These are phyloP conservation scores for Lachnellula cervina DNA, from an alignment of 2,329 filamentous ascomycete species.

Conservation along the genomic window DNA sequence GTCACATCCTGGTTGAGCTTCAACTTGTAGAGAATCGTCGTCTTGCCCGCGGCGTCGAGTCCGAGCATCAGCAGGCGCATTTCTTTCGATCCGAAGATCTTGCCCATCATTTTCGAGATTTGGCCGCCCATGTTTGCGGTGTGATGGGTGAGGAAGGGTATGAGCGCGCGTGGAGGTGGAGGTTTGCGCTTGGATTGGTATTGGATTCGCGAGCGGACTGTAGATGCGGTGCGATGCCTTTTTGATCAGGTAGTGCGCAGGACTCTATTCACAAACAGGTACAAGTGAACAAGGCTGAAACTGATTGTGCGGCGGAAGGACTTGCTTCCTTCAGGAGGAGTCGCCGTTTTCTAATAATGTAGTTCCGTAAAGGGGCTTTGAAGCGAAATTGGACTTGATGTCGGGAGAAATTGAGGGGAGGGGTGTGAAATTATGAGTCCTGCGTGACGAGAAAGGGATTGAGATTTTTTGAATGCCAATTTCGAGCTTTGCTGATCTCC, in stretches of 20 bases:
- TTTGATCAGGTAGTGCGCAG: too few species aligned
- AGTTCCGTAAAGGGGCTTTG: too few species aligned
- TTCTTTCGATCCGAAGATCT: slow-evolving; percentile 98
- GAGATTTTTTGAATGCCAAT: too few species aligned
- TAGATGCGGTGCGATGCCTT: too few species aligned
- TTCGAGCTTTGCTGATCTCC: too few species aligned
- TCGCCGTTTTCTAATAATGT: too few species aligned
- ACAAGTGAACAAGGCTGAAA: too few species aligned
- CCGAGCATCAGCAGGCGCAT: slow-evolving; percentile 98
- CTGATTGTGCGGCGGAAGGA: too few species aligned
- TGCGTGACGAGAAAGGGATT: not conserved
- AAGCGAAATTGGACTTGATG: not conserved
- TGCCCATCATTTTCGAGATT: slow-evolving; percentile 94
- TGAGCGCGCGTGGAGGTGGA: not conserved
- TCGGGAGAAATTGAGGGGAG: not conserved
- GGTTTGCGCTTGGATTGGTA: not conserved
- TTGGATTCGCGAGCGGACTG: too few species aligned
- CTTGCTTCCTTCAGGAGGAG: too few species aligned
- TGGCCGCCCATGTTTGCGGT: slow-evolving; percentile 75
- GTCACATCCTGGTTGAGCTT: slow-evolving; percentile 98
- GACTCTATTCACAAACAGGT: too few species aligned
- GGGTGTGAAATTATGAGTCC: not conserved
- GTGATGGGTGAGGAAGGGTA: not conserved
- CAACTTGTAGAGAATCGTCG: slow-evolving; percentile 97
- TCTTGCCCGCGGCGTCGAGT: slow-evolving; percentile 97